A percentile compares a stretch with the other conserved stretches of the same genome.
These are phyloP conservation scores for Penicillium coffeae DNA, from an alignment of 495 filamentous ascomycete species.

Conservation along the genomic window DNA sequence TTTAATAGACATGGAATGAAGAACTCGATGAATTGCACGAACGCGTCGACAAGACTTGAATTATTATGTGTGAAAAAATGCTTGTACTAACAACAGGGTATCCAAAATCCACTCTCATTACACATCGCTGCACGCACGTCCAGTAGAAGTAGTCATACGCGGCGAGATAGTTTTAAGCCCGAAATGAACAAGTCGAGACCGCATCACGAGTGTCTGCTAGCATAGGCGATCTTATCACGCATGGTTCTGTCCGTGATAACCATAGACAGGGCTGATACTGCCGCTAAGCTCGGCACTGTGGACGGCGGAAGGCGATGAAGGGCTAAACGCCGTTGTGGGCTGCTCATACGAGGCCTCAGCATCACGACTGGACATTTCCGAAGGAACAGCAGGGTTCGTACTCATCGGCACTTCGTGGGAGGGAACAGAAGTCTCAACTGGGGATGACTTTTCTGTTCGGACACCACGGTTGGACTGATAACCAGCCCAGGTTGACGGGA, in stretches of 20 bases:
- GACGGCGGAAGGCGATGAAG: conserved; percentile 8
- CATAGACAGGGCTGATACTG: background rate
- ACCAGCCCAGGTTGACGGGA: conserved; percentile 22
- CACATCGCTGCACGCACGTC: too few relatives aligned
- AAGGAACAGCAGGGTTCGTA: conserved; percentile 11
- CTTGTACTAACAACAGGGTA: too few relatives aligned
- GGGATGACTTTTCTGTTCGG: background rate
- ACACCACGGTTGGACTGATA: conserved; percentile 21
- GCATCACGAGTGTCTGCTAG: too few relatives aligned
- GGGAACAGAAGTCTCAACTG: background rate
- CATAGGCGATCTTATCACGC: background rate
- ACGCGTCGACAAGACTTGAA: background rate
- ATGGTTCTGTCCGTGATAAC: conserved; percentile 2
- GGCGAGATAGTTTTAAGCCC: too few relatives aligned
- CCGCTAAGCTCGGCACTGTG: conserved; percentile 12
- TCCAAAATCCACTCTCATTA: background rate
- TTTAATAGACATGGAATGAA: background rate
- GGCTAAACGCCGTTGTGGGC: conserved; percentile 14
- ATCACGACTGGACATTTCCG: conserved; percentile 16
- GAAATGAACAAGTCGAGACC: too few relatives aligned
- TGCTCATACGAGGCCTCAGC: conserved; percentile 22
- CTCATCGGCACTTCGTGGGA: conserved; percentile 16
- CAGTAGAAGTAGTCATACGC: too few relatives aligned
- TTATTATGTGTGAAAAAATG: background rate
- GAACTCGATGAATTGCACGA: background rate